phyloP scores from a whole-genome alignment of 495 filamentous ascomycete species.

The Neurospora sp. region DNA sequence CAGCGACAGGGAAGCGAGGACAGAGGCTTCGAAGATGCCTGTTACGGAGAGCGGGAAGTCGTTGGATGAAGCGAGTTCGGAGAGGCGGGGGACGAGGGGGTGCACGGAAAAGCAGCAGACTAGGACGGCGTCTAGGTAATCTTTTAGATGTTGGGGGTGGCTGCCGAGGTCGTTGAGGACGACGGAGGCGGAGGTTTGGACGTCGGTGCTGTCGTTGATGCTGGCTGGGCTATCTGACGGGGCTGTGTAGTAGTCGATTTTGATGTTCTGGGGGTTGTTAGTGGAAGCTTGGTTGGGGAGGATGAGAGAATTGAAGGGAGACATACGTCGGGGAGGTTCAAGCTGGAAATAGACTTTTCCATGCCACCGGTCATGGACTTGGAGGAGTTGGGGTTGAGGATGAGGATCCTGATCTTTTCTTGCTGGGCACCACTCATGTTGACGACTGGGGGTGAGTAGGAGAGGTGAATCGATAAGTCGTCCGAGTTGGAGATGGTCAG shows the following conservation, averaged over 20 bases:
- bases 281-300: neutral
- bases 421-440: conserved; percentile 22
- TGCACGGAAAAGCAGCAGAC: conserved; percentile 87
- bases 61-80: conserved; percentile 15
- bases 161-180: conserved; percentile 43
- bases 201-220: conserved; percentile 57
- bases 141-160: conserved; percentile 17
- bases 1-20: conserved; percentile 47
- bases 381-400: conserved; percentile 90
- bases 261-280: conserved; percentile 21
- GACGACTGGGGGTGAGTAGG: neutral
- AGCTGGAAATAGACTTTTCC: conserved; percentile 48
- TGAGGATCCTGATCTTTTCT: conserved; percentile 46
- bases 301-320: too few species aligned
- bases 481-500: neutral
- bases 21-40: conserved; percentile 81
- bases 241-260: conserved; percentile 43
- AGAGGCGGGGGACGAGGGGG: conserved; percentile 60
- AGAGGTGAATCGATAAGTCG: neutral
- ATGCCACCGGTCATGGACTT: conserved; percentile 70
- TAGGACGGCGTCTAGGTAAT: conserved; percentile 62
- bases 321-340: conserved; percentile 39
- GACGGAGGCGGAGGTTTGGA: conserved; percentile 36
- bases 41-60: conserved; percentile 40
- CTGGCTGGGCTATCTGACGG: conserved; percentile 33